Evolutionary conservation across 2,329 filamentous ascomycete species (phyloP).

Genomic region (Verticillium tricorpus): DNA sequence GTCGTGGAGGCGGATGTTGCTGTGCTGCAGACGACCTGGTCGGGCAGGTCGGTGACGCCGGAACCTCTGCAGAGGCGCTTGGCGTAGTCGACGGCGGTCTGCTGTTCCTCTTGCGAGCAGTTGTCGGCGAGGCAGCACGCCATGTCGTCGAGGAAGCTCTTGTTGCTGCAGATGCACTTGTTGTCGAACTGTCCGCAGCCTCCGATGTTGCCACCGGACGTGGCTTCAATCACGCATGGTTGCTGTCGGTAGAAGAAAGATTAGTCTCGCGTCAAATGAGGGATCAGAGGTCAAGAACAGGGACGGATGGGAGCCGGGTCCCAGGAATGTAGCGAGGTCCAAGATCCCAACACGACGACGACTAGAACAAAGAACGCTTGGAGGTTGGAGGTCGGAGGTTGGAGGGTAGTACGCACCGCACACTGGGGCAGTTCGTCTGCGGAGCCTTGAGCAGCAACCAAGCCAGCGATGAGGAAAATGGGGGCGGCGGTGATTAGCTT

Average conservation of each 20-base stretch:
- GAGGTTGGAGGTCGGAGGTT: background rate
- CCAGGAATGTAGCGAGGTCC: background rate
- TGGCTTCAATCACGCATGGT: slow-evolving; percentile 27
- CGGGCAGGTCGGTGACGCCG: slow-evolving; percentile 27
- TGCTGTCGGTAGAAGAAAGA: slow-evolving; percentile 5
- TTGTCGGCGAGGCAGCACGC: slow-evolving; percentile 34
- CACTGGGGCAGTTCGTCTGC: slow-evolving; percentile 27
- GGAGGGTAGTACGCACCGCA: slow-evolving; percentile 26
- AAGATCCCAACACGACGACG: too few relatives aligned
- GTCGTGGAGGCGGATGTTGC: slow-evolving; percentile 1
- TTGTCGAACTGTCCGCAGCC: slow-evolving; percentile 33
- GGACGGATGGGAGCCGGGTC: background rate
- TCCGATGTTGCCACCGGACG: slow-evolving; percentile 26
- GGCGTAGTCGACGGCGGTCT: slow-evolving; percentile 30
- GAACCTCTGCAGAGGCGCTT: slow-evolving; percentile 30
- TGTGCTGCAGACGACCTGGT: slow-evolving; percentile 29
- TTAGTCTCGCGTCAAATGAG: slow-evolving; percentile 15
- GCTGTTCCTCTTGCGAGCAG: slow-evolving; percentile 27
- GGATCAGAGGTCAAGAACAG: background rate
- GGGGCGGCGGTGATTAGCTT: slow-evolving; percentile 26
- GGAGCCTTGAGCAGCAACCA: slow-evolving; percentile 26
- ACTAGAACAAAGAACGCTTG: background rate
- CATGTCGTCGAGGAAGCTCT: slow-evolving; percentile 32
- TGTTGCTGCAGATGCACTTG: slow-evolving; percentile 36
- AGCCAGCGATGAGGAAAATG: slow-evolving; percentile 23